Base-by-base conservation (phyloP, 129 eudicot genomes). In the Flaveria bidentis region DNA sequence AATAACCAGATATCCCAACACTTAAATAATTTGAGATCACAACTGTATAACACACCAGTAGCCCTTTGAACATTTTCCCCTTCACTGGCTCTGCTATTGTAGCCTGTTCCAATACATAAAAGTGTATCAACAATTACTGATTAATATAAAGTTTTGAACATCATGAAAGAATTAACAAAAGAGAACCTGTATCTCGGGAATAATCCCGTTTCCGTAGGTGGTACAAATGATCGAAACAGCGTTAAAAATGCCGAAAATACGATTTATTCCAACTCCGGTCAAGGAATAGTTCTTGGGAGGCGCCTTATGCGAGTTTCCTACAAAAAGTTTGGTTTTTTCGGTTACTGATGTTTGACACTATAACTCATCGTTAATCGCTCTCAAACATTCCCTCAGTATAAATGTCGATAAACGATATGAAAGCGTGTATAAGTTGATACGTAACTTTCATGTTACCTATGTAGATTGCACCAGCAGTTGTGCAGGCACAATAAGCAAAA, bases 11-110 rank as follows among this genome's bases (percentile, higher is more conserved):
- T 8, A 91, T 79, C 36, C 88, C 93, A 36, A 91, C 97, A 52
- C 93, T 88, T 75, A 84, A 91, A 68, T 84, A 91, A 8, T 86
- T 86, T 7, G 90, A 75, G 13, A 88, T 73, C 72, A 91, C 88
- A 33, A 91, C 90, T 17, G 89, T 16, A 26, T 88, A 91, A 69
- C 97, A 91, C 3, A 91, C 81, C 52, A 86, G 58, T 16, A 91
- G 67, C 33, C 97, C 97, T 75, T 86, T 91, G 58, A 91, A 84
- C 97, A 88, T 91, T 57, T 88, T 88, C 17, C 97, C 94, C 67
- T 78, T 85, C 33, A 85, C 86, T 6, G 94, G 97, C 55, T 88
- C 89, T 28, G 91, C 94, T 83, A 91, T 70, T 25, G 97, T 91
- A 6, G 94, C 97, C 97, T 91, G 78, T 45, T 61, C 60, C 33